Conservation (phyloP, 345 rosid species). For the Dipteronia sinensis region DNA sequence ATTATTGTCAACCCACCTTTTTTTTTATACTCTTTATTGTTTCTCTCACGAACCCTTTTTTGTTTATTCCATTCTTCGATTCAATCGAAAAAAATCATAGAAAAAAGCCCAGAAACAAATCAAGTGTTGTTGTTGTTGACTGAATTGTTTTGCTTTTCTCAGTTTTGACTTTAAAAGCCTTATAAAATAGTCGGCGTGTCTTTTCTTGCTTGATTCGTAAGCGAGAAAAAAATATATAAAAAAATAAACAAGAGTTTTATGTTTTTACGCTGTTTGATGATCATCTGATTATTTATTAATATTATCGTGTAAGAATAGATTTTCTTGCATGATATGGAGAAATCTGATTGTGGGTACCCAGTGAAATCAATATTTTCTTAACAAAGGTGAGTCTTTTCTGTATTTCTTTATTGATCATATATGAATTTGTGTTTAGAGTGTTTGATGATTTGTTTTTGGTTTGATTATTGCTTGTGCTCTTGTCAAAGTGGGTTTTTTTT, state of each 20-base stretch:
- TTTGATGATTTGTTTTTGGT: constrained; percentile 17
- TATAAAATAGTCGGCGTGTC: constrained; percentile 20
- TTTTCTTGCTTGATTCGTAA: constrained; percentile 17
- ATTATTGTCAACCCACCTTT: too few relatives aligned
- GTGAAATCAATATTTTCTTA: constrained; percentile 2
- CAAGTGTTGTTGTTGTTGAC: background rate
- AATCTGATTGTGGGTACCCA: constrained; percentile 11
- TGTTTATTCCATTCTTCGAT: background rate
- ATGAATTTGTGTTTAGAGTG: background rate
- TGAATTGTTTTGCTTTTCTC: background rate
- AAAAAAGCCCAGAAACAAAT: background rate
- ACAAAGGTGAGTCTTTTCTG: constrained; percentile 13
- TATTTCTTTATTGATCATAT: background rate
- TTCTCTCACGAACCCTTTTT: background rate
- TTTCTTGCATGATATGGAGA: constrained; percentile 6
- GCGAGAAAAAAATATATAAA: background rate
- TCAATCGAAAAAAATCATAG: background rate
- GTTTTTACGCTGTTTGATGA: background rate
- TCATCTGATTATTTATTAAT: background rate
- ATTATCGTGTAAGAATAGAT: constrained; percentile 1
- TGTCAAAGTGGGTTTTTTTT: constrained; percentile 13
- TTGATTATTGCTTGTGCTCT: constrained; percentile 22
- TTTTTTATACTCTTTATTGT: background rate
- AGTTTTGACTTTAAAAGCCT: constrained; percentile 4
- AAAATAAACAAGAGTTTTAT: background rate